Percentiles rank a stretch among this genome's conserved stretches.
Conservation (phyloP, 202 grass and related monocot species). For the Panicum virgatum region DNA sequence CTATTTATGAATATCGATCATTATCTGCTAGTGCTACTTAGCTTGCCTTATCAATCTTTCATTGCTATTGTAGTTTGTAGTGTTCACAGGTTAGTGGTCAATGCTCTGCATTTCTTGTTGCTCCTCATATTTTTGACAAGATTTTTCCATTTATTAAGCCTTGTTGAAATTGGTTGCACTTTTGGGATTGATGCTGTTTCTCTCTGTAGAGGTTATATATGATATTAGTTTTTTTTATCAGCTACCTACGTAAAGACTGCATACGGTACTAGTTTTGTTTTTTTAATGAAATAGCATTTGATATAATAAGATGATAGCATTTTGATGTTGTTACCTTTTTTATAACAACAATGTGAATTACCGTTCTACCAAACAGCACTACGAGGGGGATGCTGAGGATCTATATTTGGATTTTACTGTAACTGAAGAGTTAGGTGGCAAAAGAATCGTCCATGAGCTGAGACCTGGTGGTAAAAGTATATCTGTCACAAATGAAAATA, state of each 20-base stretch:
- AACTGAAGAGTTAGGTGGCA: slow-evolving; percentile 85
- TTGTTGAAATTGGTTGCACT: slow-evolving; percentile 26
- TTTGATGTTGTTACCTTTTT: slow-evolving; percentile 9
- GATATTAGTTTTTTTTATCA: slow-evolving; percentile 9
- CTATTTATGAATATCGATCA: slow-evolving; percentile 2
- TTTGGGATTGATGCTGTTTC: slow-evolving; percentile 24
- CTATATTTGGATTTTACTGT: slow-evolving; percentile 97
- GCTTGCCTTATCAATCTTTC: slow-evolving; percentile 1
- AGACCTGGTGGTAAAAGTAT: slow-evolving; percentile 93
- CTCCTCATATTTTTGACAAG: neutral
- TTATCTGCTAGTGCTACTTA: neutral
- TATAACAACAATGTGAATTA: neutral
- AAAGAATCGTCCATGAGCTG: slow-evolving; percentile 85
- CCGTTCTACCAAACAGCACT: slow-evolving; percentile 63
- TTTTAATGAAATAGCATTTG: neutral
- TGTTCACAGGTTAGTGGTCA: slow-evolving; percentile 4
- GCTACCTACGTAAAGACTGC: neutral
- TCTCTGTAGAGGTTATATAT: neutral
- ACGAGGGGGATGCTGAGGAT: too few relatives aligned
- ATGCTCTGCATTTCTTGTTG: neutral
- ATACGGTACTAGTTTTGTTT: slow-evolving; percentile 18
- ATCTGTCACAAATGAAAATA: slow-evolving; percentile 88
- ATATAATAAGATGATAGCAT: slow-evolving; percentile 2
- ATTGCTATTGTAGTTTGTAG: neutral
- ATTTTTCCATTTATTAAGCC: slow-evolving; percentile 8